Evolutionary conservation across 306 rosid genomes (phyloP), one percentile per base, ranked within the genome.

Genomic region (Adenanthera pavonina): DNA sequence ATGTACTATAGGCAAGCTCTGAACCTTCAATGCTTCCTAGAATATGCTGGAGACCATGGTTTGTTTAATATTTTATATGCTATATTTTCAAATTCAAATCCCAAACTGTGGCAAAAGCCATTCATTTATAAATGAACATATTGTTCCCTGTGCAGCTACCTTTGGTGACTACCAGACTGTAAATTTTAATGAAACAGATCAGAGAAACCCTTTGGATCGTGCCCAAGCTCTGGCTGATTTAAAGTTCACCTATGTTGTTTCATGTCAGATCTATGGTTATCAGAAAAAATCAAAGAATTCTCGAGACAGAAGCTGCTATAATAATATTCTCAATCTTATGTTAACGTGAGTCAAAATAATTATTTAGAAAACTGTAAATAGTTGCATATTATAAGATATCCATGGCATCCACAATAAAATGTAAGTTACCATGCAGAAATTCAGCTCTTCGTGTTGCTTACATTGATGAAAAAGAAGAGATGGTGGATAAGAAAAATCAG

Each of bases 191-290:
- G 85, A 81, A 11, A 68, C 30, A 20, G 85, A 87, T 3, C 66
- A 49, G 68, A 84, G 56, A 47, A 46, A 19, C 49, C 85, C 80
- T 71, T 8, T 2, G 19, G 86, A 87, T 3, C 79, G 82, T 52
- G 93, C 97, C 43, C 88, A 89, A 80, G 99, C 99, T 86, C 75
- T 92, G 84, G 96, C 94, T 41, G 94, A 95, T 89, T 87, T 95
- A 44, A 95, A 95, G 88, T 95, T 95, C 82, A 95, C 97, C 15
- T 95, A 95, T 81, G 98, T 95, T 65, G 98, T 95, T 80, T 95
- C 99, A 65, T 95, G 99, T 83, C 99, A 93, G 84, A 6, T 92
- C 69, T 95, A 92, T 56, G 97, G 98, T 75, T 75, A 85, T 52
- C 99, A 92, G 43, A 95, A 93, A 78, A 90, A 86, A 78, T 93